These are phyloP conservation scores for Chimonanthus praecox DNA, from an alignment of 164 flowering plant species.

Conservation along the genomic window DNA sequence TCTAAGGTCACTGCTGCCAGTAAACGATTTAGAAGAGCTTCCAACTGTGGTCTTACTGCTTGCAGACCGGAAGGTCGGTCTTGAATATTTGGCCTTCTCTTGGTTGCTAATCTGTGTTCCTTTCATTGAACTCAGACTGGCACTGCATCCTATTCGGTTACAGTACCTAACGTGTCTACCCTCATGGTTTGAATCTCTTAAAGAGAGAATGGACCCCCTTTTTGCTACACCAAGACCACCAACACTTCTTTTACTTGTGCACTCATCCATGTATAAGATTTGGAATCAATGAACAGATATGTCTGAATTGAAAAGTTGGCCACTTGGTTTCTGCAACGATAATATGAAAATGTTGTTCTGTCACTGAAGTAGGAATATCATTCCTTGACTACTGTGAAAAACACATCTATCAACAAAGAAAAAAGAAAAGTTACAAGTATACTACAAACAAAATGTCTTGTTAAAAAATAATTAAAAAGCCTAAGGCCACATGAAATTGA, in stretches of 20 bases:
- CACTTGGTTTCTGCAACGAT: slow-evolving; percentile 17
- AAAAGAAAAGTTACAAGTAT: not conserved
- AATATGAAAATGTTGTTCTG: not conserved
- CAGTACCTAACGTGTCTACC: slow-evolving; percentile 44
- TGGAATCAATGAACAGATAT: not conserved
- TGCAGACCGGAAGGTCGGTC: slow-evolving; percentile 33
- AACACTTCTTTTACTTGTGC: slow-evolving; percentile 37
- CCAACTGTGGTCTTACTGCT: slow-evolving; percentile 53
- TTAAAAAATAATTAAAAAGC: not conserved
- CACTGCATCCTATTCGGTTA: slow-evolving; percentile 65
- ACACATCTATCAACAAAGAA: no score
- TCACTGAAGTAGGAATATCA: not conserved
- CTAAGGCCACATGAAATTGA: not conserved
- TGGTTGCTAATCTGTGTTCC: slow-evolving; percentile 24
- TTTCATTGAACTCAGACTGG: slow-evolving; percentile 42
- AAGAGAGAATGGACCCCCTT: slow-evolving; percentile 33
- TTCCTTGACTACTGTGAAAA: not conserved
- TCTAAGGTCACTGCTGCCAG: slow-evolving; percentile 18
- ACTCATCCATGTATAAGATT: slow-evolving; percentile 45
- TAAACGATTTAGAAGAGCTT: slow-evolving; percentile 45
- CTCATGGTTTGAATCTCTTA: slow-evolving; percentile 37
- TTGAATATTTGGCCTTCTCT: slow-evolving; percentile 34
- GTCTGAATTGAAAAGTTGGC: not conserved
- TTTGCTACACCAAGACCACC: slow-evolving; percentile 30
- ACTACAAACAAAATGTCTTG: not conserved